Base-by-base conservation (phyloP, 2,329 filamentous ascomycete species). In the Phyllosticta capitalensis region DNA sequence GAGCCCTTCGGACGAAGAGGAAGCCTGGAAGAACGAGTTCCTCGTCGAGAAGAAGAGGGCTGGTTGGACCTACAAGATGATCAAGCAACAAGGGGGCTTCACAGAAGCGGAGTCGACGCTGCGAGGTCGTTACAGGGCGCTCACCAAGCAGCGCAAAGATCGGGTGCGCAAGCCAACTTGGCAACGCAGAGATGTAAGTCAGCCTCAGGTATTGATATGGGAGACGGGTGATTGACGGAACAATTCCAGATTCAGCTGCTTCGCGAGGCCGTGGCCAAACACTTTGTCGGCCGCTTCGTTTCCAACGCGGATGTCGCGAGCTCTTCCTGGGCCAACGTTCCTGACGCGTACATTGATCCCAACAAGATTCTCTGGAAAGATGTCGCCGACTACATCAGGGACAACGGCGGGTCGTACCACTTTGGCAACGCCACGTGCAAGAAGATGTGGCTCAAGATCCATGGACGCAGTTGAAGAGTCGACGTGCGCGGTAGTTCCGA, bases 41-140 rank as follows among this genome's bases (percentile, higher is more conserved):
- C 75, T 89, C 1, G 69, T 87, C 17, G 67, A 76, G n/a, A 75
- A 78, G 22, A 84, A 83, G 68, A 66, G 70, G 7, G 69, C 74
- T 1, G 85, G 85, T 2, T 74, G 82, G 74, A 83, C 85, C 0
- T 90, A 89, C 72, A 81, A 79, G 58, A 78, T 87, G 61, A 89
- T 90, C 65, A 80, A 80, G 45, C 65, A 68, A 6, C 66, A 73
- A 19, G 82, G 84, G 14, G 72, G 76, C 1, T 86, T 86, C 63
- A 71, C 68, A 0, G 85, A 88, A 65, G 84, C 86, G 1, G 87
- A 89, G 71, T 88, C 86, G 10, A 91, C 88, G 0, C 76, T 92
- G 45, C 80, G 88, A 14, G 88, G 88, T 0, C 80, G 87, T 0
- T 84, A 81, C 64, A 78, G 88, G 4, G 83, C 80, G 2, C 70